Conservation (phyloP, 306 rosid genomes). For the Cicer yamashitae region DNA sequence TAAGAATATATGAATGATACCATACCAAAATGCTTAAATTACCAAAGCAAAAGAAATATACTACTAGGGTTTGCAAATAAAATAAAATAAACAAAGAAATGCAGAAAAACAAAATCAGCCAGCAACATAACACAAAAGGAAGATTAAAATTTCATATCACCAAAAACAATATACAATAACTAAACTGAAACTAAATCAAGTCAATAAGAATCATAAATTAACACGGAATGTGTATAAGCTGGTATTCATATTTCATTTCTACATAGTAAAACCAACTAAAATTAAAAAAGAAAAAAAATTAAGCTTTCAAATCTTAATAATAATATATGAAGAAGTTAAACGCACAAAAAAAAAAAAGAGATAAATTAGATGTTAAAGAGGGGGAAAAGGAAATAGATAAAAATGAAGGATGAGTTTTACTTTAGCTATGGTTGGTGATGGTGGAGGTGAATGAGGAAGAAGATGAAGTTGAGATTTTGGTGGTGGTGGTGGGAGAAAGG, state of each 20-base stretch:
- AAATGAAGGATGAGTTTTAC: not conserved
- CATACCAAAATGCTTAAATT: not conserved
- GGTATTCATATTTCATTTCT: not conserved
- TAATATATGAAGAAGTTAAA: not conserved
- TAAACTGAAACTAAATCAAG: not conserved
- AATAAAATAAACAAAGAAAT: not conserved
- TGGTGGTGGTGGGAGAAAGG: no score
- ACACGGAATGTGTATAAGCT: not conserved
- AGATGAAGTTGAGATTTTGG: not conserved
- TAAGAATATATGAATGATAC: not conserved
- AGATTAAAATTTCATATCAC: slow-evolving; percentile 6
- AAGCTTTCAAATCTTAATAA: not conserved
- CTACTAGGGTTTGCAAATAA: no score
- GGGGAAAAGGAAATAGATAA: not conserved
- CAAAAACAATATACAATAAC: not conserved
- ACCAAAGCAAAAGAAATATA: no score
- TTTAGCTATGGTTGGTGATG: not conserved
- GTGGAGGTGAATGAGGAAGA: not conserved
- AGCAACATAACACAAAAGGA: slow-evolving; percentile 15
- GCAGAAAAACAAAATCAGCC: not conserved
- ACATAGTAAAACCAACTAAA: not conserved
- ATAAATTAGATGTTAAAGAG: not conserved
- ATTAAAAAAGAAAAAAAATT: not conserved
- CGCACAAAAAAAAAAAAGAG: not conserved
- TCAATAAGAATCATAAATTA: not conserved